Evolutionary conservation across 768 basidiomycete species (phyloP).

Genomic region (Sporobolomyces phaffii): DNA sequence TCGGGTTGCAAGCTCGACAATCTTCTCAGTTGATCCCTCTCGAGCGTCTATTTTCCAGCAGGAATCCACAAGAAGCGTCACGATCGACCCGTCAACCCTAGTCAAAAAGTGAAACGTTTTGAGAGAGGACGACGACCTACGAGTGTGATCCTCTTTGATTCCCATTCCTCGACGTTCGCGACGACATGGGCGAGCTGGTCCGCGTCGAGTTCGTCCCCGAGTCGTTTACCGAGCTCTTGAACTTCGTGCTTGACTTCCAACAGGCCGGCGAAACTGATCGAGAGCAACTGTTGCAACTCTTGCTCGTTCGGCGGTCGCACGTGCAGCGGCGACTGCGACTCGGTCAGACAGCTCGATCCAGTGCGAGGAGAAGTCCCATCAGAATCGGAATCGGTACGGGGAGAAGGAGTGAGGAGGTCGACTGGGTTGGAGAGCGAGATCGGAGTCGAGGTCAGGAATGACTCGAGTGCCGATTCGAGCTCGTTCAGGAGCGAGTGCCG

Average conservation of each 20-base stretch:
- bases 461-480: constrained; percentile 17
- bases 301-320: constrained; percentile 9
- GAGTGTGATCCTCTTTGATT: constrained; percentile 20
- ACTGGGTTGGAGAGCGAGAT: not conserved
- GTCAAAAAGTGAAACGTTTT: no score
- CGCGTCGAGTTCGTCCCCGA: not conserved
- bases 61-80: no score
- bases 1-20: constrained; percentile 3
- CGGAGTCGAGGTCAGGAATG: constrained; percentile 19
- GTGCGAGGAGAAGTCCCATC: not conserved
- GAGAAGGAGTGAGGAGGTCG: not conserved
- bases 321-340: constrained; percentile 2
- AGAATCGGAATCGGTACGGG: not conserved
- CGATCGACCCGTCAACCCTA: no score
- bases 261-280: constrained; percentile 24
- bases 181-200: constrained; percentile 1
- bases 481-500: constrained; percentile 20
- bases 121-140: constrained; percentile 10
- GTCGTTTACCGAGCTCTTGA: not conserved
- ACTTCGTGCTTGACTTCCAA: constrained; percentile 28
- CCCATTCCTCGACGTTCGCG: constrained; percentile 14
- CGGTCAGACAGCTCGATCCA: constrained; percentile 12
- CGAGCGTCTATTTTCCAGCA: constrained; percentile 18
- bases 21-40: constrained; percentile 27
- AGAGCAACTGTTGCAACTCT: constrained; percentile 26